Conservation (phyloP, 495 filamentous ascomycete species). For the Penicillium goetzii region DNA sequence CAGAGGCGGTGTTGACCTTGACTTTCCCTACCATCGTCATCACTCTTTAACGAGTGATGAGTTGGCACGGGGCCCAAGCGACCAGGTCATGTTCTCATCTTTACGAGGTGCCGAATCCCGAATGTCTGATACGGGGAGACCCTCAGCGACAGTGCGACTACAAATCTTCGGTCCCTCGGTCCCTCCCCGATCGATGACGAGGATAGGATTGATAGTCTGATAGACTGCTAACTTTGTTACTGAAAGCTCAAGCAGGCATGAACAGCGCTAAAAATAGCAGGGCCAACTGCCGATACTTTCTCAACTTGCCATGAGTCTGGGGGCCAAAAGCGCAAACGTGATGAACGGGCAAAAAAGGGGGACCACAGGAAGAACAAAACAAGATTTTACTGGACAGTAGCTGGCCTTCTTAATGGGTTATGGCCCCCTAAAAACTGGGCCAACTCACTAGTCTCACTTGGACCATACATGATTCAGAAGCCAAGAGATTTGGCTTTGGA, state of each 20-base stretch:
- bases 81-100: background rate
- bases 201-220: background rate
- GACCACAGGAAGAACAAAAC: background rate
- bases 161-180: background rate
- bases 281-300: background rate
- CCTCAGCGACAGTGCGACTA: no score
- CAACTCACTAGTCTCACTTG: background rate
- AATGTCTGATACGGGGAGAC: background rate
- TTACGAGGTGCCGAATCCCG: background rate
- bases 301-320: background rate
- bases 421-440: background rate
- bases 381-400: background rate
- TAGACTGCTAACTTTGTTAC: background rate
- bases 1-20: background rate
- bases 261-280: constrained; percentile 3
- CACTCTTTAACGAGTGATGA: background rate
- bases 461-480: background rate
- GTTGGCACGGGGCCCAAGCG: constrained; percentile 3
- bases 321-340: constrained; percentile 7
- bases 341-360: background rate
- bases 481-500: background rate
- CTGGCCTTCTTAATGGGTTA: no score
- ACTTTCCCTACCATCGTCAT: background rate
- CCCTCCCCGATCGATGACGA: background rate
- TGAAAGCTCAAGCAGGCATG: background rate